A percentile compares a stretch with the other conserved stretches of the same genome.
phyloP scores from a whole-genome alignment of 2,329 filamentous ascomycete species.

The Aspergillus fumigatus region DNA sequence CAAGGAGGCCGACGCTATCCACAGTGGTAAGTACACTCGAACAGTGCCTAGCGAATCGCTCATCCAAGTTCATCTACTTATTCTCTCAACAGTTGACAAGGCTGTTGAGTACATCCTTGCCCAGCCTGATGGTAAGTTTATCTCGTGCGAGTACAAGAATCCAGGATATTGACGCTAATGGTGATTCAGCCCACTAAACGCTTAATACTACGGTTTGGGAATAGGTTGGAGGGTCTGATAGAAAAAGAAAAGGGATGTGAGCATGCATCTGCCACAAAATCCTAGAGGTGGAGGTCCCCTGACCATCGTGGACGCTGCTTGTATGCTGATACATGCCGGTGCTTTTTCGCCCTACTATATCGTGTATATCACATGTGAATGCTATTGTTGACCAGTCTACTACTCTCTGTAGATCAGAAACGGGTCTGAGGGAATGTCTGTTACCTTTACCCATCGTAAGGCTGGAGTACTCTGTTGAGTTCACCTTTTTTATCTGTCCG shows the following conservation, averaged over 20 bases:
- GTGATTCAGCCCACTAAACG: conserved; percentile 34
- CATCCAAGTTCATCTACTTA: conserved; percentile 11
- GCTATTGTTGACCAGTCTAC: conserved; percentile 25
- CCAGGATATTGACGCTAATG: conserved; percentile 12
- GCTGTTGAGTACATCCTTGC: conserved; percentile 89
- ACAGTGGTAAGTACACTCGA: conserved; percentile 68
- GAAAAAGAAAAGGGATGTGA: conserved; percentile 31
- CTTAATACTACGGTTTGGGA: conserved; percentile 23
- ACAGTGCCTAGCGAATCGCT: neutral
- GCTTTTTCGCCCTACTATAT: conserved; percentile 34
- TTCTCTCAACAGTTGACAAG: conserved; percentile 67
- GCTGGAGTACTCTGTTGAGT: neutral
- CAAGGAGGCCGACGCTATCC: conserved; percentile 91
- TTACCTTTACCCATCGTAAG: neutral
- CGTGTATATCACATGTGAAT: conserved; percentile 42
- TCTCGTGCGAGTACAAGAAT: neutral
- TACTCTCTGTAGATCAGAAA: neutral
- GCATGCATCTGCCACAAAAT: conserved; percentile 23
- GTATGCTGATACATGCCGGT: conserved; percentile 37
- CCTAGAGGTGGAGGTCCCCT: conserved; percentile 29
- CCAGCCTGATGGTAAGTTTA: conserved; percentile 80
- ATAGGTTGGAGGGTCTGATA: conserved; percentile 27
- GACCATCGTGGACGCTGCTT: conserved; percentile 24
- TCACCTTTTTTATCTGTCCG: neutral
- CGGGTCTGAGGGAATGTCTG: neutral